Evolutionary conservation across 495 filamentous ascomycete species (phyloP).

Genomic region (Cercophora samala): DNA sequence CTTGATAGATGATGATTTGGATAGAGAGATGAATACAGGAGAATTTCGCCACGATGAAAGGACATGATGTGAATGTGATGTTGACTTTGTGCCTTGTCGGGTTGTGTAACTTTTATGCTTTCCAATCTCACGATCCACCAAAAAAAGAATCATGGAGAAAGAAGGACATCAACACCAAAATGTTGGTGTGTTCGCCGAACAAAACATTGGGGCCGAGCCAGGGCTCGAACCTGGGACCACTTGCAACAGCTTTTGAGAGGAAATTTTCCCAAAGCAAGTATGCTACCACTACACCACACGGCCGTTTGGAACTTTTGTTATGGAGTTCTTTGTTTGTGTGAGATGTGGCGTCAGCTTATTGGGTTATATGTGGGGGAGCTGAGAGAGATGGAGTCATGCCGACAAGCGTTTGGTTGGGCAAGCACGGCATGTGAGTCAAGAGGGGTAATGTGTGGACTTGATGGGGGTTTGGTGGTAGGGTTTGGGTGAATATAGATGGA

Average conservation of each 20-base stretch:
- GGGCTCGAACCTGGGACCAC: background rate
- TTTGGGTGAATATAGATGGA: too few species aligned
- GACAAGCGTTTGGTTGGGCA: background rate
- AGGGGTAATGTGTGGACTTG: background rate
- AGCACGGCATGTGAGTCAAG: background rate
- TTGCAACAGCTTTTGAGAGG: background rate
- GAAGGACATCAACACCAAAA: background rate
- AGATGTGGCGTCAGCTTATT: background rate
- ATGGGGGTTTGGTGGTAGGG: too few species aligned
- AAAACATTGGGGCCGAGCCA: background rate
- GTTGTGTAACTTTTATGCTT: too few species aligned
- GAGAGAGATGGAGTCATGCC: background rate
- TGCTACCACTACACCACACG: background rate
- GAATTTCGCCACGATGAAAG: too few species aligned
- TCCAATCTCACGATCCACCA: too few species aligned
- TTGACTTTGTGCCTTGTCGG: too few species aligned
- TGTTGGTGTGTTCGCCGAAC: too few species aligned
- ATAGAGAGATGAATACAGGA: background rate
- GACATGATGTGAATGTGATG: too few species aligned
- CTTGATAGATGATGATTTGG: background rate
- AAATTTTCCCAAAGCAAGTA: background rate
- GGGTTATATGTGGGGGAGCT: background rate
- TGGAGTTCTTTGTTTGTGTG: background rate
- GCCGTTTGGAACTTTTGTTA: background rate
- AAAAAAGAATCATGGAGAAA: too few species aligned